phyloP scores from a whole-genome alignment of 2,329 filamentous ascomycete species.

The Chaetomiaceae sp. region DNA sequence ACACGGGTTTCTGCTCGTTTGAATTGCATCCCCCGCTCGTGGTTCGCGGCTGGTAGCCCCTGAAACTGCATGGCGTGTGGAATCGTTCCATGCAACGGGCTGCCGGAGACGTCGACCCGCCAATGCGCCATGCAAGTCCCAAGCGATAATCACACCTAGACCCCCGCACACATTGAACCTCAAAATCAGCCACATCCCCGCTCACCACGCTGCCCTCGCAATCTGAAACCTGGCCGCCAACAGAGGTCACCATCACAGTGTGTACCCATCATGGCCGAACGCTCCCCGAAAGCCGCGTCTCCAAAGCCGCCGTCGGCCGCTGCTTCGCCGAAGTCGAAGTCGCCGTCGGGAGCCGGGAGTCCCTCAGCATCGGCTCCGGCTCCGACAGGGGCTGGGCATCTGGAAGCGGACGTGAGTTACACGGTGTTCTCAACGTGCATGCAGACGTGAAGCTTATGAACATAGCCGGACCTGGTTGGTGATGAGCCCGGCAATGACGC shows the following conservation, averaged over 20 bases:
- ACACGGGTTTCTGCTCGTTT: no score
- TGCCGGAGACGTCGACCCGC: neutral
- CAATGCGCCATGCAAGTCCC: neutral
- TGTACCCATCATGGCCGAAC: neutral
- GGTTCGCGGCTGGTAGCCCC: neutral
- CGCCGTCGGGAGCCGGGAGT: neutral
- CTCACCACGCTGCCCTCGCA: no score
- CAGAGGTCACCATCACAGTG: no score
- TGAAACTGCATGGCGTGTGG: no score
- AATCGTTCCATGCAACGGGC: neutral
- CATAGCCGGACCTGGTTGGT: neutral
- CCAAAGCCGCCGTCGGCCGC: no score
- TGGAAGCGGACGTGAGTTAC: slow-evolving; percentile 4
- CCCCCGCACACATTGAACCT: neutral
- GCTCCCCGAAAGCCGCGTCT: neutral
- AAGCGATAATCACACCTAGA: neutral
- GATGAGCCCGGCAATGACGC: neutral
- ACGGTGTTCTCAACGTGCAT: neutral
- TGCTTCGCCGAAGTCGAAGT: no score
- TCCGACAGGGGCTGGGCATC: neutral
- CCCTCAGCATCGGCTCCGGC: neutral
- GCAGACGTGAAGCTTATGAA: neutral
- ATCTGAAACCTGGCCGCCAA: no score
- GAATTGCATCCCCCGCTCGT: neutral
- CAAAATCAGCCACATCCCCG: neutral